Conservation (phyloP, 1,139 yeast species). For the Torulaspora pretoriensis region DNA sequence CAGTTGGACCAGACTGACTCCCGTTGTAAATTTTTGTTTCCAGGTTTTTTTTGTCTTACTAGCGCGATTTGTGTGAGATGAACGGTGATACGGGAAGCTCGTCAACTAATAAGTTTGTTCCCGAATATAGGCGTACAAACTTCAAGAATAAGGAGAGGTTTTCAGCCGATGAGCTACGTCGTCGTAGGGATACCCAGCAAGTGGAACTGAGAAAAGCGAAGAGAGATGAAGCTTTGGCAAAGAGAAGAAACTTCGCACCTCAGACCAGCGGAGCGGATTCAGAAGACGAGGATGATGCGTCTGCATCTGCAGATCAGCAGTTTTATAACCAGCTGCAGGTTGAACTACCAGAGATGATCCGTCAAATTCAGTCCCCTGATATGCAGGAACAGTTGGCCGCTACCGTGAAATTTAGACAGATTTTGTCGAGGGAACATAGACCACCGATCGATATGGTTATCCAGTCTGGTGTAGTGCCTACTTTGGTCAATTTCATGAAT, state of each 20-base stretch:
- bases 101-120: constrained; percentile 80
- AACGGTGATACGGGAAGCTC: constrained; percentile 50
- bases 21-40: not conserved
- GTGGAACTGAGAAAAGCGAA: constrained; percentile 95
- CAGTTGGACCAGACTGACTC: not conserved
- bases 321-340: constrained; percentile 52
- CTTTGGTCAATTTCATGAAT: constrained; percentile 79
- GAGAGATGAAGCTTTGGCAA: constrained; percentile 89
- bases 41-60: not conserved
- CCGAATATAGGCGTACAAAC: constrained; percentile 95
- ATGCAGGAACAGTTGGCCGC: constrained; percentile 82
- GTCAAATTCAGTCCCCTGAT: constrained; percentile 70
- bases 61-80: constrained; percentile 40
- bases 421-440: constrained; percentile 87
- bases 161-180: constrained; percentile 92
- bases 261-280: constrained; percentile 41
- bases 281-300: constrained; percentile 45
- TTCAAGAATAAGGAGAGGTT: constrained; percentile 94
- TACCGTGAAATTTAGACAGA: constrained; percentile 88
- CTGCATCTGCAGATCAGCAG: constrained; percentile 38
- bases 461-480: constrained; percentile 88
- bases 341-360: constrained; percentile 83
- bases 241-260: constrained; percentile 75
- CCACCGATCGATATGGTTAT: constrained; percentile 97
- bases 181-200: constrained; percentile 96